Evolutionary conservation across 176 grass and related monocot species (phyloP), one percentile per base, ranked within the genome.

Genomic region (Paspalum notatum): DNA sequence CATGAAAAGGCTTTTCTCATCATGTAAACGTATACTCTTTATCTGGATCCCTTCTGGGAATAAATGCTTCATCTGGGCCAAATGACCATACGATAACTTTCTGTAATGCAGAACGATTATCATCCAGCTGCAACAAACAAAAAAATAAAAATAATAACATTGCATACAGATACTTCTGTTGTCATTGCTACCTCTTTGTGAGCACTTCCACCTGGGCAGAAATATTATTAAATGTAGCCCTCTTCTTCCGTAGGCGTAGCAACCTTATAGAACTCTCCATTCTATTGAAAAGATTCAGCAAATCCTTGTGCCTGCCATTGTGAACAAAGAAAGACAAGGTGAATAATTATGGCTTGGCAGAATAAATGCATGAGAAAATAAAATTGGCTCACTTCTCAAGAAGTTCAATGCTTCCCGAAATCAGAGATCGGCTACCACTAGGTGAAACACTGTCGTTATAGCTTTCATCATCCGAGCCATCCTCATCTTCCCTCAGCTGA

Each of bases 221-320:
- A 80, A 95, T 93, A 53, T 90, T 93, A 45, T 77, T 84, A 72
- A 95, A 93, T 77, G 90, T 93, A 81, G 89, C 15, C 71, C 68
- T 63, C 82, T 93, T 93, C 79, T 99, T 95, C 49, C 79, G 80
- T 56, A 99, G 62, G 49, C 58, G 66, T 74, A 99, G 89, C 85
- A 99, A 91, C 76, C 93, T 93, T 88, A 88, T 93, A 55, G 96
- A 95, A 86, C 79, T 93, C 66, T 93, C 88, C 88, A 99, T 86
- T 45, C 89, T 83, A 68, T 86, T 91, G 75, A 99, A 99, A 76
- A 95, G 84, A 75, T 90, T 71, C 6, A 87, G 50, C 63, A 99
- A 87, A 86, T 77, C 79, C 51, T 74, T 85, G 71, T 84, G 88
- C 8, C 96, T 99, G 52, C 18, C 44, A 82, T 74, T 18, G 68